These are phyloP conservation scores for Ophiocordyceps camponoti-rufipedis DNA, from an alignment of 2,329 filamentous ascomycete genomes.

Conservation along the genomic window DNA sequence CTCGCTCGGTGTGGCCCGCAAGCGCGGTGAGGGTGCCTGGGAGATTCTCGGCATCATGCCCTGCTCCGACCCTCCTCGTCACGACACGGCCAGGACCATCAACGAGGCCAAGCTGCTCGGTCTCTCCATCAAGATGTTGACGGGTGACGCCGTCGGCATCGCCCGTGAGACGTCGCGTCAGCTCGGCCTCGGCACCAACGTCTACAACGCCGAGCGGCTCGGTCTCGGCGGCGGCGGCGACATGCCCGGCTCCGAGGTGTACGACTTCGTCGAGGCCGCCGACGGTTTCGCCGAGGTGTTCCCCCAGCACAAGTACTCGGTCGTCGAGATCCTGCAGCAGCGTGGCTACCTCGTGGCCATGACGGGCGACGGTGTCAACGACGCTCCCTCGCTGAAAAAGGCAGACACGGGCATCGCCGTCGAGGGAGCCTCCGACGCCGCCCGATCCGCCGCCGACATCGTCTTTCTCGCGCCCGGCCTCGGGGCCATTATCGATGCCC, in stretches of 20 bases:
- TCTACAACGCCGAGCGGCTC: constrained; percentile 85
- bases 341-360: constrained; percentile 88
- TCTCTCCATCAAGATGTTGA: constrained; percentile 90
- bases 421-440: constrained; percentile 79
- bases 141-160: constrained; percentile 85
- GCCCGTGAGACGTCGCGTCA: constrained; percentile 82
- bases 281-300: constrained; percentile 92
- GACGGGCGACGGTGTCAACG: constrained; percentile 93
- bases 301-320: constrained; percentile 89
- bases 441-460: constrained; percentile 80
- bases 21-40: constrained; percentile 65
- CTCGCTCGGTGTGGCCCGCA: constrained; percentile 82
- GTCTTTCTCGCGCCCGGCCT: constrained; percentile 85
- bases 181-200: constrained; percentile 79
- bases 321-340: constrained; percentile 84
- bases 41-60: constrained; percentile 92
- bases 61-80: constrained; percentile 77
- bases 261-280: constrained; percentile 88
- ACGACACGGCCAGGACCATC: constrained; percentile 81
- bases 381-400: constrained; percentile 83
- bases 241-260: constrained; percentile 85
- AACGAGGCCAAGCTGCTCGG: constrained; percentile 76
- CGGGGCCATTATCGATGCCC: constrained; percentile 78
- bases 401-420: constrained; percentile 94
- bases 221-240: constrained; percentile 80